Base-by-base conservation (phyloP, 192 early-diverging fungal genomes). In the Coemansia sp. region DNA sequence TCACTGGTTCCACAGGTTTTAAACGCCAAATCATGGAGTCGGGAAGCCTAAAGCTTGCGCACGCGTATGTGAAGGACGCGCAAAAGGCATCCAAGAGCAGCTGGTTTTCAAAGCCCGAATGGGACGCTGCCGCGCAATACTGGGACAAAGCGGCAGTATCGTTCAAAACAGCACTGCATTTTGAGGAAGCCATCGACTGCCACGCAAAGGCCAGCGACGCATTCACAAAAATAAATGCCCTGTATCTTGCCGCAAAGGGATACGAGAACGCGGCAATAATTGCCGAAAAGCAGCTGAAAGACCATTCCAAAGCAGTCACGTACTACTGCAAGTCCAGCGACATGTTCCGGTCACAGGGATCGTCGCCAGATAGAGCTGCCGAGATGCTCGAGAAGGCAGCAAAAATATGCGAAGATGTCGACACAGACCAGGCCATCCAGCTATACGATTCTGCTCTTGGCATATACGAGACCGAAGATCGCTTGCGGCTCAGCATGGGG, bases 311-410 rank as follows among this genome's bases (percentile, higher is more conserved):
- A 20, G 54, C 71, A 5, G 68, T 82, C 12, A 22, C 43, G 16
- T 68, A 68, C 38, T 82, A 82, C 44, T 45, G 57, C n/a, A 74
- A 75, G 14, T 70, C 79, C n/a, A 82, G 79, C 60, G 74, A 82
- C 44, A 62, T 74, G 32, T 82, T 54, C 25, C 68, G 75, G 45
- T 69, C 71, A 6, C 79, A 82, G 9, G 79, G 79, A 44, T 74
- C 74, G 25, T 70, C 79, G 43, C 63, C 71, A 6, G 79, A 82
- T 44, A 72, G 64, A 57, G 74, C 79, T 0, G 79, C 79, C 16
- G 70, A 70, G 39, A 68, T 82, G 74, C 69, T 82, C 65, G 79
- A 74, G 65, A 77, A 68, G 43, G 79, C 79, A 4, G 79, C 79
- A 16, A 64, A 61, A 38, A 16, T 37, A 10, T 77, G 79, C 63